Evolutionary conservation across 306 rosid species (phyloP).

Genomic region (Parietaria judaica): DNA sequence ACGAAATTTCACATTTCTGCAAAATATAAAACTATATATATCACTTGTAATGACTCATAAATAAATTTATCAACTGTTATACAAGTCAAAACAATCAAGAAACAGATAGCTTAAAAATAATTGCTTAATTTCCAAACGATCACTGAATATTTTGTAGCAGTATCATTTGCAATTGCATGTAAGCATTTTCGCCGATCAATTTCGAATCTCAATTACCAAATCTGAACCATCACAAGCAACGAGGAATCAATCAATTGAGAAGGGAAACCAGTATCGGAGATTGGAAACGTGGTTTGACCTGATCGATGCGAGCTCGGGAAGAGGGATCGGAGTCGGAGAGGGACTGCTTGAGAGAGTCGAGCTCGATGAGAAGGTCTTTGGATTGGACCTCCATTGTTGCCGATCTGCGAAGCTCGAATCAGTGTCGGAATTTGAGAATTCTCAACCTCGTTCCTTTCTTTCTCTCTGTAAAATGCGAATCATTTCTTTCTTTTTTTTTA

Average conservation of each 20-base stretch:
- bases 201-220: too few species aligned
- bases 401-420: constrained; percentile 8
- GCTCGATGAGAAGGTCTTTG: constrained; percentile 53
- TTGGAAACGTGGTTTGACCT: constrained; percentile 33
- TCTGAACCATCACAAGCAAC: too few species aligned
- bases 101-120: too few species aligned
- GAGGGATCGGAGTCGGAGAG: constrained; percentile 61
- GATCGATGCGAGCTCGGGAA: constrained; percentile 35
- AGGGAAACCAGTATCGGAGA: background rate
- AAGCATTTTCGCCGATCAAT: too few species aligned
- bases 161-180: too few species aligned
- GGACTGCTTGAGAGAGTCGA: constrained; percentile 64
- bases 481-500: constrained; percentile 22
- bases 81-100: too few species aligned
- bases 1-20: background rate
- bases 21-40: too few species aligned
- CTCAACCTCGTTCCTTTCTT: background rate
- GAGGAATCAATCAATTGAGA: background rate
- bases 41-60: too few species aligned
- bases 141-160: too few species aligned
- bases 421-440: background rate
- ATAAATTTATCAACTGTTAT: too few species aligned
- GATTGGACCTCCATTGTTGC: constrained; percentile 62
- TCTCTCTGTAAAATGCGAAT: constrained; percentile 11
- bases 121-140: too few species aligned